A percentile compares a stretch with the other conserved stretches of the same genome.
Conservation (phyloP, 2,329 filamentous ascomycete species). For the Dactylellina parvicollis region DNA sequence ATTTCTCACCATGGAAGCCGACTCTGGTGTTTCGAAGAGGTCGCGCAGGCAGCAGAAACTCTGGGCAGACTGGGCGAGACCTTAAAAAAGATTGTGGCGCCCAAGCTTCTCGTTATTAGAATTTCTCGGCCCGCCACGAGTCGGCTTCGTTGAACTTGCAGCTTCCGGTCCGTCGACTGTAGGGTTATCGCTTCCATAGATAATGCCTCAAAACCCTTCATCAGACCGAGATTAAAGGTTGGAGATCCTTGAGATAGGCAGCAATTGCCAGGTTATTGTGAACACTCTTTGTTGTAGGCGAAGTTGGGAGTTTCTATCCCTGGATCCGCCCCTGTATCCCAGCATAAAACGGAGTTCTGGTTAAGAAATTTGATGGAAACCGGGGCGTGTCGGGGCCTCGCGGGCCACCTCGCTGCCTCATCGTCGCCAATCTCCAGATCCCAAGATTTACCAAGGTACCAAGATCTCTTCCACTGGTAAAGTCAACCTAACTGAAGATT, state of each 20-base stretch:
- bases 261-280: slow-evolving; percentile 17
- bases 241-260: slow-evolving; percentile 38
- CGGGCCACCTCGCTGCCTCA: background rate
- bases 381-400: background rate
- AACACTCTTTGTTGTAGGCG: slow-evolving; percentile 19
- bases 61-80: background rate
- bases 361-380: background rate
- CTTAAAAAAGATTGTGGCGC: background rate
- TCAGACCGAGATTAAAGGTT: slow-evolving; percentile 8
- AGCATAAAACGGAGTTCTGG: slow-evolving; percentile 5
- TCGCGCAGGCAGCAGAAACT: slow-evolving; percentile 9
- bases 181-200: slow-evolving; percentile 1
- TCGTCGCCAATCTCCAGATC: background rate
- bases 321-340: background rate
- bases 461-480: background rate
- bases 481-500: background rate
- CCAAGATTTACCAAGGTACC: background rate
- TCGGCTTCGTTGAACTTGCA: slow-evolving; percentile 12
- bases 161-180: background rate
- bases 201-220: background rate
- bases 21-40: slow-evolving; percentile 5
- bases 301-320: slow-evolving; percentile 25
- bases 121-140: slow-evolving; percentile 3
- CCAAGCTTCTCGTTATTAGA: background rate
- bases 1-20: background rate